Conservation (phyloP, 495 filamentous ascomycete genomes). For the Gamarada debralockiae region DNA sequence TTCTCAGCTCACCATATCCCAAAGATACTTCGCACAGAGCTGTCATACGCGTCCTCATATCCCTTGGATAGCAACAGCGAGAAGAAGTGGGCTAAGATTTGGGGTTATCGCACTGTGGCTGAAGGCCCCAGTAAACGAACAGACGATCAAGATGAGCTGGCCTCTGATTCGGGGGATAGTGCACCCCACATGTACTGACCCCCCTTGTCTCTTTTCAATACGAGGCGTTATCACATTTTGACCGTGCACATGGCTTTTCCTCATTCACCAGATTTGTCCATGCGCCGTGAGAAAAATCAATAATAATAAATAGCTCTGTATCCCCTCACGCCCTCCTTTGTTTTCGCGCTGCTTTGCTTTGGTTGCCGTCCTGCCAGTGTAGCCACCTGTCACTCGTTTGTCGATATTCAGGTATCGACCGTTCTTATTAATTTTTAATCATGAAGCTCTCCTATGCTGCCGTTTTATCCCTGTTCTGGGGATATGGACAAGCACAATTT, state of each 20-base stretch:
- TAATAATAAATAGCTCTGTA: background rate
- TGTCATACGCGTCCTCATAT: no score
- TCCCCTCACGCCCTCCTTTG: background rate
- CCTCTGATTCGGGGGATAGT: no score
- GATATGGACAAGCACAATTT: slow-evolving; percentile 35
- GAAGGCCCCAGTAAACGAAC: background rate
- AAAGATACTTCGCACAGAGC: no score
- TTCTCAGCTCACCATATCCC: no score
- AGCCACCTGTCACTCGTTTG: slow-evolving; percentile 17
- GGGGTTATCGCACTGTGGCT: background rate
- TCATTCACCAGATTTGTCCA: background rate
- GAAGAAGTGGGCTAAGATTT: background rate
- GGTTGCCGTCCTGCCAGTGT: slow-evolving; percentile 14
- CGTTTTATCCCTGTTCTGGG: slow-evolving; percentile 19
- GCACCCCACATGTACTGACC: background rate
- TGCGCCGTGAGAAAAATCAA: background rate
- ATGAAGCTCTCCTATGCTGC: slow-evolving; percentile 18
- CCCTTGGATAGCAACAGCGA: background rate
- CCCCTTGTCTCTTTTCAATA: slow-evolving; percentile 1
- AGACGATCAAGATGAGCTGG: no score
- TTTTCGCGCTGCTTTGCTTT: slow-evolving; percentile 1
- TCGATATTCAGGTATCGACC: background rate
- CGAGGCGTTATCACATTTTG: background rate
- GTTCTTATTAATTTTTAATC: slow-evolving; percentile 18
- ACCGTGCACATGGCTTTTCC: background rate